These are phyloP conservation scores for Heliamphora exappendiculata DNA, from an alignment of 148 eudicot species.

Conservation along the genomic window DNA sequence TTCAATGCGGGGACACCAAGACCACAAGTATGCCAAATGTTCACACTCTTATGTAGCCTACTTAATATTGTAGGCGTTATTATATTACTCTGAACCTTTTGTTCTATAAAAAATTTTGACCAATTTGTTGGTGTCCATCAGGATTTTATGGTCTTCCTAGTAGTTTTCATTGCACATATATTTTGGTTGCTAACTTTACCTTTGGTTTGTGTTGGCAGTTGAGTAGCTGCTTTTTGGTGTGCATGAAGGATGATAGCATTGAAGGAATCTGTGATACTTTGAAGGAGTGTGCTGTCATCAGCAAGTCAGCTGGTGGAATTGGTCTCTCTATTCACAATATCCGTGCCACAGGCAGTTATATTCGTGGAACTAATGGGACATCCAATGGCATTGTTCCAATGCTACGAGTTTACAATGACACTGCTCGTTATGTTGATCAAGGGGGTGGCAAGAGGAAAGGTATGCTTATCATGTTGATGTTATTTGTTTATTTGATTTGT, in stretches of 20 bases:
- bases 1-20: constrained; percentile 93
- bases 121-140: neutral
- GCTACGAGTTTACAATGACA: constrained; percentile 93
- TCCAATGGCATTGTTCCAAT: constrained; percentile 97
- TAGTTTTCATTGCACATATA: neutral
- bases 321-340: constrained; percentile 87
- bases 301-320: constrained; percentile 97
- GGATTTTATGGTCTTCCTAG: neutral
- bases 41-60: neutral
- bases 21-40: constrained; percentile 60
- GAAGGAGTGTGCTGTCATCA: constrained; percentile 92
- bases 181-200: neutral
- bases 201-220: constrained; percentile 43
- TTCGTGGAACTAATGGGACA: constrained; percentile 94
- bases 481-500: neutral
- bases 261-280: constrained; percentile 90
- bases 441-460: constrained; percentile 99
- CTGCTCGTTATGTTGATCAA: constrained; percentile 98
- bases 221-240: constrained; percentile 92
- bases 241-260: constrained; percentile 94
- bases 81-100: neutral
- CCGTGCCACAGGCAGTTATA: constrained; percentile 94
- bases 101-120: neutral
- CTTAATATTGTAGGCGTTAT: neutral
- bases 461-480: constrained; percentile 10